Evolutionary conservation across 768 basidiomycete genomes (phyloP).

Genomic region (Lentinula detonsa): DNA sequence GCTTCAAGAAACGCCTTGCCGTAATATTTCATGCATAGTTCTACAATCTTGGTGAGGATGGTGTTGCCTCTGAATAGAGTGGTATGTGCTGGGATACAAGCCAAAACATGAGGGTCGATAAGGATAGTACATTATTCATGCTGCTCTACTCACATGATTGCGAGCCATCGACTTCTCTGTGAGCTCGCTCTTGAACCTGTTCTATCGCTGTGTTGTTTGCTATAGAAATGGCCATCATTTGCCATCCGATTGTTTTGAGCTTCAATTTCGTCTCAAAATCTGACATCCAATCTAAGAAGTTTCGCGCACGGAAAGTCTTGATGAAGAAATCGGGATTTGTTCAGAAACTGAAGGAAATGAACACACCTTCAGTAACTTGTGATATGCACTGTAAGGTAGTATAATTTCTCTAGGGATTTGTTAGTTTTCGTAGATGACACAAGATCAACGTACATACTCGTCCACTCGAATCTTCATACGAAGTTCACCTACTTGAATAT

Average conservation of each 20-base stretch:
- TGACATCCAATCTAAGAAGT: slow-evolving; percentile 68
- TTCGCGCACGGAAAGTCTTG: slow-evolving; percentile 51
- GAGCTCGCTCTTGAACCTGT: slow-evolving; percentile 64
- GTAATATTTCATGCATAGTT: slow-evolving; percentile 75
- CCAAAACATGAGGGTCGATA: slow-evolving; percentile 1
- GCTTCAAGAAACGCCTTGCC: slow-evolving; percentile 77
- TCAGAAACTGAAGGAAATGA: neutral
- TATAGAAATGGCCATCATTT: slow-evolving; percentile 64
- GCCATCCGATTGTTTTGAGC: slow-evolving; percentile 53
- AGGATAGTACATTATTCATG: neutral
- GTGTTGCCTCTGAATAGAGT: slow-evolving; percentile 72
- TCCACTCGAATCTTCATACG: slow-evolving; percentile 67
- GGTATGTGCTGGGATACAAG: slow-evolving; percentile 50
- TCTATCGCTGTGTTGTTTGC: slow-evolving; percentile 60
- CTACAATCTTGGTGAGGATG: slow-evolving; percentile 67
- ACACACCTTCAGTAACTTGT: slow-evolving; percentile 51
- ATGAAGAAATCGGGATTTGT: neutral
- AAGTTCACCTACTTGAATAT: slow-evolving; percentile 69
- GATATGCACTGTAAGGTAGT: slow-evolving; percentile 61
- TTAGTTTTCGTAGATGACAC: slow-evolving; percentile 5
- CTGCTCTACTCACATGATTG: slow-evolving; percentile 45
- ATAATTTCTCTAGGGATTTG: slow-evolving; percentile 60
- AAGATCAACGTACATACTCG: slow-evolving; percentile 45
- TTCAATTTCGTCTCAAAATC: slow-evolving; percentile 65
- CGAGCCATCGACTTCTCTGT: slow-evolving; percentile 65